phyloP scores from a whole-genome alignment of 306 rosid genomes.

The Cicer yamashitae region DNA sequence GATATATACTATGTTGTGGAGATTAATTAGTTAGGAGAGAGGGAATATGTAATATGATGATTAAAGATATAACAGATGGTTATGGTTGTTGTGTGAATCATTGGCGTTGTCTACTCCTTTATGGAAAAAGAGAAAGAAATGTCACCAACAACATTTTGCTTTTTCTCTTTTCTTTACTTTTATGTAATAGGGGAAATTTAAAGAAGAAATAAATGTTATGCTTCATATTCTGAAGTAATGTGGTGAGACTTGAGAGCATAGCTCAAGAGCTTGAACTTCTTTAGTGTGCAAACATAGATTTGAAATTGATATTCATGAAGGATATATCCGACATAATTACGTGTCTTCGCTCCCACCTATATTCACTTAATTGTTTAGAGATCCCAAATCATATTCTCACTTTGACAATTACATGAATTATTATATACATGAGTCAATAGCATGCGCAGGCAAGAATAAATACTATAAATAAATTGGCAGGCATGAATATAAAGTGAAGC shows the following conservation, averaged over 20 bases:
- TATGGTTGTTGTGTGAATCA: constrained; percentile 67
- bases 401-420: constrained; percentile 29
- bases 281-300: neutral
- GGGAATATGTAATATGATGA: constrained; percentile 52
- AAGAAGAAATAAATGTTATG: constrained; percentile 33
- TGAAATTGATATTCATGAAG: neutral
- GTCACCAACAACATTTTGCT: constrained; percentile 51
- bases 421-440: neutral
- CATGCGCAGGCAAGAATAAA: constrained; percentile 1
- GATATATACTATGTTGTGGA: constrained; percentile 26
- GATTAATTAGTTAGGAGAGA: constrained; percentile 42
- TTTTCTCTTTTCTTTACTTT: constrained; percentile 53
- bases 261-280: neutral
- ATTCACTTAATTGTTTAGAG: constrained; percentile 20
- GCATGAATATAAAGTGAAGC: neutral
- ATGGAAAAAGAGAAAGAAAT: constrained; percentile 27
- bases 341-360: neutral
- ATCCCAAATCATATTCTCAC: constrained; percentile 33
- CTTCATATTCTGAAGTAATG: constrained; percentile 21
- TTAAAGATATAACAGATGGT: constrained; percentile 50
- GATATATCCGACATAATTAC: constrained; percentile 22
- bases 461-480: neutral
- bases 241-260: constrained; percentile 8
- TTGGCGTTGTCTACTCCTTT: constrained; percentile 61
- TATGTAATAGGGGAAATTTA: constrained; percentile 20